These are phyloP conservation scores for Botrytis pseudocinerea DNA, from an alignment of 2,329 filamentous ascomycete species.

Conservation along the genomic window DNA sequence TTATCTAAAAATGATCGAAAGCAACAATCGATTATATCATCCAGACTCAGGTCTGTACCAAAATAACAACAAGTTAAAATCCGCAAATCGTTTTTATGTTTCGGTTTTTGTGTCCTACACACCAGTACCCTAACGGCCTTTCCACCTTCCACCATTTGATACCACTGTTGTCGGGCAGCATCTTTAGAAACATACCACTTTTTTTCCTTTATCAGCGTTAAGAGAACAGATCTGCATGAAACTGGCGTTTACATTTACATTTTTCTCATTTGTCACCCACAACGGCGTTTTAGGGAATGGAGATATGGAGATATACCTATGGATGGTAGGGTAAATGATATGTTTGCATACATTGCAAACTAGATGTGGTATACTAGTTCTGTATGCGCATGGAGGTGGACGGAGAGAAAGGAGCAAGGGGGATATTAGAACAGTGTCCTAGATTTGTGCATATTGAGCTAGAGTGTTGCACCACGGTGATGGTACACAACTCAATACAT, in stretches of 20 bases:
- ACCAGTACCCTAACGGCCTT: not conserved
- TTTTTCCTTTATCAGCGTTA: slow-evolving; percentile 7
- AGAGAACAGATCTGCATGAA: slow-evolving; percentile 14
- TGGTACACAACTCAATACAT: not conserved
- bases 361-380: slow-evolving; percentile 8
- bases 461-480: not conserved
- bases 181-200: slow-evolving; percentile 5
- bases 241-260: slow-evolving; percentile 3
- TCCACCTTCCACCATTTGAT: not conserved
- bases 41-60: not conserved
- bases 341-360: slow-evolving; percentile 11
- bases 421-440: not conserved
- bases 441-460: not conserved
- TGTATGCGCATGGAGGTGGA: no score
- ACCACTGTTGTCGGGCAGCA: not conserved
- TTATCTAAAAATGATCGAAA: not conserved
- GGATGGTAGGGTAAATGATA: slow-evolving; percentile 13
- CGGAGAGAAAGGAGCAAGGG: not conserved
- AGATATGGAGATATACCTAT: slow-evolving; percentile 19
- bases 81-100: not conserved
- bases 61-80: not conserved
- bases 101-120: not conserved
- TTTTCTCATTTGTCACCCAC: slow-evolving; percentile 1
- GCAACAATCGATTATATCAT: not conserved
- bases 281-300: slow-evolving; percentile 5